Evolutionary conservation across 768 basidiomycete species (phyloP).

Genomic region (Leccinellum rugosiceps): DNA sequence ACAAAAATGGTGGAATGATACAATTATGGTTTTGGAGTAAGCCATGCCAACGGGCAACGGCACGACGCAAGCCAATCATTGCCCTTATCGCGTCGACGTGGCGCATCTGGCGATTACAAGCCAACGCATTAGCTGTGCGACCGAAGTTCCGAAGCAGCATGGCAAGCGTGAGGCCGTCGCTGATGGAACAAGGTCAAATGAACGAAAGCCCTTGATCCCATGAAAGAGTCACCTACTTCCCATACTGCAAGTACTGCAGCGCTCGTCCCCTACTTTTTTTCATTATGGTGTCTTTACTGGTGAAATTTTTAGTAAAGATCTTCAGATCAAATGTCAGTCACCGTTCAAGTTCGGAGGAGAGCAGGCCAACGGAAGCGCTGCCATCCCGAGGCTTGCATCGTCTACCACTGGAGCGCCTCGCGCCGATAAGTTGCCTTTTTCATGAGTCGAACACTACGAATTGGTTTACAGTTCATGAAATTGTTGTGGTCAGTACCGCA

Average conservation of each 20-base stretch:
- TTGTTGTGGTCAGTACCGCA: background rate
- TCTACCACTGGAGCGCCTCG: background rate
- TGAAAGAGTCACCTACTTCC: background rate
- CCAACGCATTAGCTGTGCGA: background rate
- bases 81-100: background rate
- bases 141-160: background rate
- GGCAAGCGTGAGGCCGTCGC: background rate
- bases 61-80: background rate
- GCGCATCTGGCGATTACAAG: background rate
- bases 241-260: background rate
- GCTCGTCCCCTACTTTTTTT: background rate
- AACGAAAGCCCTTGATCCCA: too few species aligned
- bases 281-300: background rate
- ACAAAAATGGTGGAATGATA: background rate
- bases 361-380: background rate
- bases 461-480: too few species aligned
- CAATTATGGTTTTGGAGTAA: slow-evolving; percentile 1
- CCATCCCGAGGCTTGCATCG: too few species aligned
- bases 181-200: background rate
- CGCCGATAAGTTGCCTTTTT: background rate
- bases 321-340: background rate
- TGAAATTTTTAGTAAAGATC: background rate
- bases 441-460: too few species aligned
- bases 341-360: background rate
- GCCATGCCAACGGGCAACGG: slow-evolving; percentile 11